Evolutionary conservation across 139 green algal genomes (phyloP).

Genomic region (Coccomyxa sp.): DNA sequence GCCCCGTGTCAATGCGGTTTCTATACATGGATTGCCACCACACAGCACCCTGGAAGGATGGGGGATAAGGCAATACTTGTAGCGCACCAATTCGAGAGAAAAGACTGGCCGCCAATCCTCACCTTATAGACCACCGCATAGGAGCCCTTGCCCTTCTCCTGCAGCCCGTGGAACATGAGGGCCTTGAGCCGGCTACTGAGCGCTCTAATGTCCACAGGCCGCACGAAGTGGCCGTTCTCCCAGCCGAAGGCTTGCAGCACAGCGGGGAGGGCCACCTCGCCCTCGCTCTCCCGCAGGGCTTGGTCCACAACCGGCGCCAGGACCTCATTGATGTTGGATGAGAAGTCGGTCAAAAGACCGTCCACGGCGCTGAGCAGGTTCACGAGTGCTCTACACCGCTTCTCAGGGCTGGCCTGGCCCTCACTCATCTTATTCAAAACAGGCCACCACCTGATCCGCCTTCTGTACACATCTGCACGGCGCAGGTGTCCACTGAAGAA

Average conservation of each 20-base stretch:
- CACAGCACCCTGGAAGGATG: not conserved
- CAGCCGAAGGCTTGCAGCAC: slow-evolving; percentile 9
- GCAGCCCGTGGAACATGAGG: slow-evolving; percentile 13
- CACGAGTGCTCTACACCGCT: too few relatives aligned
- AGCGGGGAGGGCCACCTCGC: not conserved
- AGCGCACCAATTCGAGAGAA: not conserved
- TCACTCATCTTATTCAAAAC: too few relatives aligned
- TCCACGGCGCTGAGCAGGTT: too few relatives aligned
- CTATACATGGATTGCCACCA: not conserved
- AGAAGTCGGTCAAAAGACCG: not conserved
- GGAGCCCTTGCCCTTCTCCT: slow-evolving; percentile 27
- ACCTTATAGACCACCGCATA: slow-evolving; percentile 55
- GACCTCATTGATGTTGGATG: not conserved
- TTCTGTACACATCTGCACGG: too few relatives aligned
- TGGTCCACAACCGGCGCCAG: not conserved
- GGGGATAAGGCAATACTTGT: not conserved
- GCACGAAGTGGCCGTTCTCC: slow-evolving; percentile 5
- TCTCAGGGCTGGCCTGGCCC: too few relatives aligned
- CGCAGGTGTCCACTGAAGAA: too few relatives aligned
- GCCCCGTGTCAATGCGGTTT: not conserved
- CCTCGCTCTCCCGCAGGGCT: not conserved
- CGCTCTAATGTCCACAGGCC: not conserved
- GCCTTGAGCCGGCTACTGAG: slow-evolving; percentile 13
- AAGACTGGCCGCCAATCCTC: slow-evolving; percentile 6
- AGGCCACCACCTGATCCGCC: too few relatives aligned